Evolutionary conservation across 148 eudicot species (phyloP).

Genomic region (Polygonum aviculare): DNA sequence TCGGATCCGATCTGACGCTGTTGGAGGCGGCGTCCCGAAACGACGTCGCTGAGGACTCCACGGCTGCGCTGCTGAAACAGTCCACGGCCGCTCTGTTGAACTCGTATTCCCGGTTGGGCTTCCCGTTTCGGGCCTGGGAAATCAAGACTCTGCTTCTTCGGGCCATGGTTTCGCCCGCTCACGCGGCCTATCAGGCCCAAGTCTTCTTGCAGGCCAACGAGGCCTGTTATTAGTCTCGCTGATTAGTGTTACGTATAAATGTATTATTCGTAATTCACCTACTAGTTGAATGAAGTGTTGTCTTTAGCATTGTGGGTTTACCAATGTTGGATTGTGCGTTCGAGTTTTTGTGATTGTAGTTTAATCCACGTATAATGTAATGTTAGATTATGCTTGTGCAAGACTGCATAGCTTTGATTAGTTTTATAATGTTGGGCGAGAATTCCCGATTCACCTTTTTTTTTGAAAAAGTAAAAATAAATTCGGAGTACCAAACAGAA

Average conservation of each 20-base stretch:
- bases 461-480: no score
- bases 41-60: slow-evolving; percentile 53
- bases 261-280: not conserved
- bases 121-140: slow-evolving; percentile 71
- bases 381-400: not conserved
- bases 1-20: slow-evolving; percentile 64
- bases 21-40: slow-evolving; percentile 59
- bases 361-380: no score
- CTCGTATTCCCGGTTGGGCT: slow-evolving; percentile 73
- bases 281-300: not conserved
- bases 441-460: no score
- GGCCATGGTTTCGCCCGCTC: slow-evolving; percentile 50
- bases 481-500: no score
- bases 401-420: no score
- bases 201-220: slow-evolving; percentile 49
- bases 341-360: not conserved
- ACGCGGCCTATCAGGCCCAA: slow-evolving; percentile 57
- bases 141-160: slow-evolving; percentile 52
- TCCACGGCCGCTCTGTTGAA: slow-evolving; percentile 77
- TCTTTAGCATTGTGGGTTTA: not conserved
- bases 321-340: not conserved
- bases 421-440: no score
- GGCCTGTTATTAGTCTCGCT: slow-evolving; percentile 33
- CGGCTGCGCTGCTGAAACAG: slow-evolving; percentile 45
- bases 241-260: not conserved